phyloP scores from a whole-genome alignment of 2,329 filamentous ascomycete species.

The Ceratocystis huliohia region DNA sequence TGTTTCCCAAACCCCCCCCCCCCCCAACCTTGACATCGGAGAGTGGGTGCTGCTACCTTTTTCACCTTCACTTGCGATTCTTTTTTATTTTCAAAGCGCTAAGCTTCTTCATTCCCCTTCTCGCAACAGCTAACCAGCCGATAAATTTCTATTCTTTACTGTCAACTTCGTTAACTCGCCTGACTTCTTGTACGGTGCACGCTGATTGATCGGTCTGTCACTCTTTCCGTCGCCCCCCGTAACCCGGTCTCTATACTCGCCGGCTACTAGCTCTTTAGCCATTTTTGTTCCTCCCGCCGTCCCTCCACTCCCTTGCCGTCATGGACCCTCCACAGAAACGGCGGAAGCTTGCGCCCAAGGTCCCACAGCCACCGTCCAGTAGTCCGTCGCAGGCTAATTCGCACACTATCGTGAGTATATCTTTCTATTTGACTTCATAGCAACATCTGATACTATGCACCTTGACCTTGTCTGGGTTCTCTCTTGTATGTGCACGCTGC shows the following conservation, averaged over 20 bases:
- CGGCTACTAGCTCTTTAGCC: neutral
- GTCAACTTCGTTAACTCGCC: too few relatives aligned
- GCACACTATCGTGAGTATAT: conserved; percentile 18
- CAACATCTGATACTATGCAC: neutral
- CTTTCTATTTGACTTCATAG: neutral
- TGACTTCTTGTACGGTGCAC: too few relatives aligned
- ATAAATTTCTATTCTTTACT: too few relatives aligned
- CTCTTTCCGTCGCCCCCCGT: neutral
- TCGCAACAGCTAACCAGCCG: too few relatives aligned
- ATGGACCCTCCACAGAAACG: conserved; percentile 35
- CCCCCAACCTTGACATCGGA: conserved; percentile 5
- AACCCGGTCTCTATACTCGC: neutral
- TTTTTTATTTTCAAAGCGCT: neutral
- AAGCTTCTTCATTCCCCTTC: conserved; percentile 9
- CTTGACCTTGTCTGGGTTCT: too few relatives aligned
- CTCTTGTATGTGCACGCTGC: too few relatives aligned
- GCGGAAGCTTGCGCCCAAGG: conserved; percentile 35
- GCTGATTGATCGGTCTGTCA: too few relatives aligned
- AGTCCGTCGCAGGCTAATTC: conserved; percentile 18
- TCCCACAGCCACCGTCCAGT: conserved; percentile 14
- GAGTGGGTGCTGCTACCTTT: neutral
- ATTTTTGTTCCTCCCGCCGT: conserved; percentile 20
- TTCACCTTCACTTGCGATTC: neutral
- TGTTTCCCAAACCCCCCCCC: too few relatives aligned
- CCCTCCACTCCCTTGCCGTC: conserved; percentile 21